Base-by-base conservation (phyloP, 108 stramenopile genomes). In the Cyclotella atomus region DNA sequence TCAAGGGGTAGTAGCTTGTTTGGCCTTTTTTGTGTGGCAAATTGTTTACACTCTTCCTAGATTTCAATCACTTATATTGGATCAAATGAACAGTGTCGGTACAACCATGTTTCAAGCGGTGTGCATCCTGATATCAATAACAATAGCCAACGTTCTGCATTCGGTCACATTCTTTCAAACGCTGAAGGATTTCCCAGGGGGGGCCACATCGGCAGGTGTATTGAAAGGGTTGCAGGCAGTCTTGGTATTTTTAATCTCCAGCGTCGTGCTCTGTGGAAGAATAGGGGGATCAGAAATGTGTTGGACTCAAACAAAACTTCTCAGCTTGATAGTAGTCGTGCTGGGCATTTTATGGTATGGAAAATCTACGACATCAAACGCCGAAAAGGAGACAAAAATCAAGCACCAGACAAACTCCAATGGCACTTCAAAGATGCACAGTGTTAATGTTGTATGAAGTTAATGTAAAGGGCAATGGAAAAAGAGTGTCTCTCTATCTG, bases 201-300 rank as follows among this genome's bases (percentile, higher is more conserved):
- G 93, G 14, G 87, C 90, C 0, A 89, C 88, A 14, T 79, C 65
- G 65, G 93, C 93, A 0, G 93, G 93, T 16, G 89, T 95, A 0
- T 66, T 95, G 75, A 91, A 95, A 82, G 93, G 93, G 23, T 59
- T 92, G 33, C 91, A 95, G 55, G 93, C 93, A 19, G 91, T 91
- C 1, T 70, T 95, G 50, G 89, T 95, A 4, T 92, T 95, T 65
- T 81, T 77, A 6, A 56, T 74, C 3, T 81, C 88, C 3, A 71
- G 89, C 12, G n/a, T 83, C n/a, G 52, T 85, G 0, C 88, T 87
- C 38, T 95, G 93, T 71, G 89, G 87, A 35, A 67, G 70, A 25
- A 54, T 76, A 27, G 89, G 88, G 25, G 90, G 90, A 10, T 19
- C 55, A 29, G 90, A 94, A 71, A 88, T 91, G 85, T 94, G 93